Evolutionary conservation across 805 yeast genomes (phyloP).

Genomic region (Saccharomycopsis fermentans): DNA sequence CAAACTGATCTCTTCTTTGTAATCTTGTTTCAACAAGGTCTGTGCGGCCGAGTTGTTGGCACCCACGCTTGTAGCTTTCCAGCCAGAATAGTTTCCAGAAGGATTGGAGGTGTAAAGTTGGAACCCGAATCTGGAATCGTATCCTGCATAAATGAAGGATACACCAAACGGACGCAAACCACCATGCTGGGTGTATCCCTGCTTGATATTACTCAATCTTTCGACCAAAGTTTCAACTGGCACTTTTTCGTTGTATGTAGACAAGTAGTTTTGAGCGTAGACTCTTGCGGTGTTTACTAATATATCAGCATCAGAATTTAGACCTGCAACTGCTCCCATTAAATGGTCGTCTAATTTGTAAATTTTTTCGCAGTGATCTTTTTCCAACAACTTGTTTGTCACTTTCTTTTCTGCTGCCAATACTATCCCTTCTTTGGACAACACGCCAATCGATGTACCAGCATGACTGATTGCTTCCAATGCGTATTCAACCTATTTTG

Average conservation of each 20-base stretch:
- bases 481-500: conserved; percentile 83
- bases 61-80: conserved; percentile 97
- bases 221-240: conserved; percentile 91
- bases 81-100: conserved; percentile 93
- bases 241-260: conserved; percentile 81
- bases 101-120: conserved; percentile 95
- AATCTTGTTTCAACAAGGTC: conserved; percentile 89
- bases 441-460: conserved; percentile 94
- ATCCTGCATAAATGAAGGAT: conserved; percentile 91
- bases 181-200: conserved; percentile 97
- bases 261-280: conserved; percentile 73
- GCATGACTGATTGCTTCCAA: conserved; percentile 94
- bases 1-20: conserved; percentile 66
- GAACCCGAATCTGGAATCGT: conserved; percentile 80
- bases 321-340: conserved; percentile 94
- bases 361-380: conserved; percentile 89
- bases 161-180: conserved; percentile 98
- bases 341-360: conserved; percentile 74
- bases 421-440: conserved; percentile 76
- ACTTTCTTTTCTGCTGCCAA: conserved; percentile 95
- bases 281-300: conserved; percentile 81
- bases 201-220: conserved; percentile 84
- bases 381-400: conserved; percentile 84
- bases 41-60: conserved; percentile 96
- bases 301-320: conserved; percentile 94